Base-by-base conservation (phyloP, 1,284 basidiomycete species). In the Pseudozyma tsukubaensis region DNA sequence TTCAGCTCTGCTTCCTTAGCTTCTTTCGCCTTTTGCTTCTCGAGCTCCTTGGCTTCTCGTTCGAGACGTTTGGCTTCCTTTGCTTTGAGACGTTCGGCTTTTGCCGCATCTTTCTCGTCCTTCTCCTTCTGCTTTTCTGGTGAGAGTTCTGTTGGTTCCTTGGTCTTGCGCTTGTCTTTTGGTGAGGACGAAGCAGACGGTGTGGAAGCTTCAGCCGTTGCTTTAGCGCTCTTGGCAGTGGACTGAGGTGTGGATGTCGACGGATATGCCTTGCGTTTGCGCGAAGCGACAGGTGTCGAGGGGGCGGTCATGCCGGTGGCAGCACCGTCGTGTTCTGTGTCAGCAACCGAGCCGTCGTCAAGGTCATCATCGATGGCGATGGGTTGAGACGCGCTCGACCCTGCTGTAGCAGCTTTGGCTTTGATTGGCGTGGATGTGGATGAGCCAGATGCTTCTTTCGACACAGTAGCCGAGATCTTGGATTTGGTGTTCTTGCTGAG, bases 21-120 rank as follows among this genome's bases (percentile, higher is more conserved):
- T 53, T 79, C 79, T 47, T 79, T 78, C 5, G 69, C 62, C 36
- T 72, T 77, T 42, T 72, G 60, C 56, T 58, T 88, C 86, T 59
- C 86, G 80, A 56, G 79, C 37, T 45, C 72, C 44, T 76, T 76
- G 19, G 61, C 68, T 57, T 65, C 72, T 40, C 55, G 59, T 50
- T 76, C 73, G 48, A 75, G 68, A 12, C 74, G 65, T 64, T 78
- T 80, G 24, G 78, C 75, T 42, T 74, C 64, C 50, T 48, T 61
- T 0, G 50, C 58, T 50, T 68, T 67, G 36, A 76, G 35, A 4
- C 58, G 50, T 18, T 72, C 73, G 5, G 68, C 87, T 71, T 87
- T 88, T 19, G 77, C 75, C 13, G 86, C 85, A 32, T 82, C 79
- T 66, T 87, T 88, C 55, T 79, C 75, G n/a, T 79, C 76, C 49